A percentile compares a stretch with the other conserved stretches of the same genome.
These are phyloP conservation scores for Xylaria sp. DNA, from an alignment of 495 filamentous ascomycete genomes.

Conservation along the genomic window DNA sequence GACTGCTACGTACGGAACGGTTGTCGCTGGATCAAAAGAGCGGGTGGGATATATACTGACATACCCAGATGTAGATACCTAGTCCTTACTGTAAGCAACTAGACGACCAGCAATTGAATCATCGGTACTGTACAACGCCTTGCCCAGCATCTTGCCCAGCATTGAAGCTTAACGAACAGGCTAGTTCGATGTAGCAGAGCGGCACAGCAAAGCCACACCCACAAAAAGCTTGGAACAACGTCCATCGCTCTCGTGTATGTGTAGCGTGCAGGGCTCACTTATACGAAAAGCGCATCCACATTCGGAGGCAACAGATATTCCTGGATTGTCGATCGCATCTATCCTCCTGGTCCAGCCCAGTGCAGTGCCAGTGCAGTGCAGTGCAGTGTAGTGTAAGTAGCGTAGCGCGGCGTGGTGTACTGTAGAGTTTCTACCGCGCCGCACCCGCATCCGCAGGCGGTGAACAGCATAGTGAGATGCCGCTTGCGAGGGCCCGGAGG, in stretches of 20 bases:
- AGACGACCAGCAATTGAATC: too few relatives aligned
- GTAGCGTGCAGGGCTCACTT: not conserved
- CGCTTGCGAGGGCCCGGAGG: not conserved
- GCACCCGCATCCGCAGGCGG: conserved; percentile 4
- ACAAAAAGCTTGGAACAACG: not conserved
- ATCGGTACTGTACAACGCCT: too few relatives aligned
- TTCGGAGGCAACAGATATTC: not conserved
- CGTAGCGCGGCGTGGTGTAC: too few relatives aligned
- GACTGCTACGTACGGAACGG: not conserved
- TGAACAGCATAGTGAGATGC: not conserved
- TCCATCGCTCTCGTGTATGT: not conserved
- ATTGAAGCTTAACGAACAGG: not conserved
- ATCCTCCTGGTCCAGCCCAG: not conserved
- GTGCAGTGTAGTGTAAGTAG: too few relatives aligned
- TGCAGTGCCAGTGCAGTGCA: too few relatives aligned
- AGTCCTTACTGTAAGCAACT: too few relatives aligned
- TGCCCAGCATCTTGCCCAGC: not conserved
- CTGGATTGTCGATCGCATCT: not conserved
- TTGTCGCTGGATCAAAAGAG: not conserved
- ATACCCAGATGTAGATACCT: too few relatives aligned
- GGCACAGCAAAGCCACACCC: conserved; percentile 8
- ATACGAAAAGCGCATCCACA: not conserved
- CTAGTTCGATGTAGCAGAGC: not conserved
- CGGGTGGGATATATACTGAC: too few relatives aligned
- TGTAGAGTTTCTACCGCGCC: not conserved